Evolutionary conservation across 352 stramenopile genomes (phyloP), one percentile per base, ranked within the genome.

Genomic region (Phytophthora pinifolia): DNA sequence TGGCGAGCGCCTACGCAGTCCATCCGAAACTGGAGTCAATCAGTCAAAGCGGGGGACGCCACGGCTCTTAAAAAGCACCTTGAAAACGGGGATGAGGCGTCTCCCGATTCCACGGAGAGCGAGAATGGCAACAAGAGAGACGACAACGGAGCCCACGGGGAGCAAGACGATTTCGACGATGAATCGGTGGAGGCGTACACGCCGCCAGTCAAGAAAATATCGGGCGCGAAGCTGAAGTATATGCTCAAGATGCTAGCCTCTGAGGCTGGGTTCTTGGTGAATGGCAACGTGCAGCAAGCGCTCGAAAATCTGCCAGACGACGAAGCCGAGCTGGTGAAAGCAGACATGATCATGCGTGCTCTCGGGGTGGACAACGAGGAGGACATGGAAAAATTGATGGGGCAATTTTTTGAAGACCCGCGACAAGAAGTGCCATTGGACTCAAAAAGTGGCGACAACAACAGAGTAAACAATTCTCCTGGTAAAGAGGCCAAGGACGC

Each of bases 201-300:
- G 7, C 65, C 64, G 1, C 45, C 54, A 0, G 70, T 81, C 31
- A 74, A 75, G 46, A 83, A 88, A 51, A 84, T 96, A 56, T 88
- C 82, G 18, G 77, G 83, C 9, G 62, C 71, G 0, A 95, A 96
- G 56, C 67, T 97, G 35, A 92, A 93, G 64, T 81, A 89, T 57
- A 95, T 97, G 81, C 72, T 97, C 32, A 81, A 86, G 62, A 71
- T 97, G 60, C 65, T 97, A 6, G 72, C 83, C 0, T 69, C 69
- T 2, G 90, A 97, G 54, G 88, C 89, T 8, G 89, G 86, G 0
- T 97, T 97, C 46, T 63, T 97, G 7, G 79, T 97, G 10, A 88
- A 96, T 31, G 59, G 70, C 6, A 90, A 64, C 41, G 79, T 96
- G 4, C 76, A 88, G 31, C 73, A 93, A 41, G 85, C 83, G 10